Percentiles rank a stretch among this genome's conserved stretches.
Conservation (phyloP, 305 asterid species). For the Coffea humblotiana region DNA sequence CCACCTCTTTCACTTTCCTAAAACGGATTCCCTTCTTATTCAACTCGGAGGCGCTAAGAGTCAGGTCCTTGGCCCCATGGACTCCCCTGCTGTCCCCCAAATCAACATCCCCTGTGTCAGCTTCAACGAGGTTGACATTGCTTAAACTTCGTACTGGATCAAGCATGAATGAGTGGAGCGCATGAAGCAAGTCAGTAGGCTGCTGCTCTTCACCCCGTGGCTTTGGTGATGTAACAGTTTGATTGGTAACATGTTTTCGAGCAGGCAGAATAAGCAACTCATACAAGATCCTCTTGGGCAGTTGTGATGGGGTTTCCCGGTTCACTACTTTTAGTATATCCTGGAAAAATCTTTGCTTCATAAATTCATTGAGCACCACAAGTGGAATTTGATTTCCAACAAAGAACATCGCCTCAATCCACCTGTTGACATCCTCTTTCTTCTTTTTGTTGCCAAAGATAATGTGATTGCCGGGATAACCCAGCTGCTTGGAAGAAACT, state of each 20-base stretch:
- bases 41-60: not conserved
- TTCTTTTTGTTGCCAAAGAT: conserved; percentile 2
- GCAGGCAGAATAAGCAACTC: conserved; percentile 15
- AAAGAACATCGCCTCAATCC: conserved; percentile 13
- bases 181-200: conserved; percentile 24
- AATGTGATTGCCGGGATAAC: conserved; percentile 6
- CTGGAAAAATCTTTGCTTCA: conserved; percentile 6
- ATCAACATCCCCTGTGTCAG: not conserved
- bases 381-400: conserved; percentile 12
- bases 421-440: not conserved
- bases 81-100: not conserved
- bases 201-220: not conserved
- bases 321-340: not conserved
- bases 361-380: not conserved
- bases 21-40: not conserved
- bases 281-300: not conserved
- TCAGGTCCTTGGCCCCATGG: not conserved
- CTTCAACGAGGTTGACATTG: not conserved
- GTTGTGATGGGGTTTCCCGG: not conserved
- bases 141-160: not conserved
- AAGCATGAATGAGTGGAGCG: conserved; percentile 2
- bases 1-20: not conserved
- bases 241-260: not conserved
- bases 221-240: not conserved
- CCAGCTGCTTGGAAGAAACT: not conserved